phyloP scores from a whole-genome alignment of 75 land plant genomes.

The Selaginella tamariscina region DNA sequence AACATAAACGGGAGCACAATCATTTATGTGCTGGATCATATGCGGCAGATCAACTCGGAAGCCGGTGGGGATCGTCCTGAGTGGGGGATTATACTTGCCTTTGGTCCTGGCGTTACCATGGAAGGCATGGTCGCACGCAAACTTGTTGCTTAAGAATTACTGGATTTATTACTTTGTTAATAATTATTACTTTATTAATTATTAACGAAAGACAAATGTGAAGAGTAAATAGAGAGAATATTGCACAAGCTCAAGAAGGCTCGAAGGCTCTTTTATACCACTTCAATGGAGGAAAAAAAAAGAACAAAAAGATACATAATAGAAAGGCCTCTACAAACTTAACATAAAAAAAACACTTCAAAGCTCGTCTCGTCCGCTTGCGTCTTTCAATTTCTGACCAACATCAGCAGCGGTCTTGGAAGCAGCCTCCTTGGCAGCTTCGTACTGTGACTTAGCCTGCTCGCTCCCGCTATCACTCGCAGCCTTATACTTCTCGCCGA shows the following conservation, averaged over 20 bases:
- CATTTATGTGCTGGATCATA: slow-evolving; percentile 87
- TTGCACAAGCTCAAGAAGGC: too few relatives aligned
- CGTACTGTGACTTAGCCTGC: background rate
- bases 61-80: slow-evolving; percentile 26
- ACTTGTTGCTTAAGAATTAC: slow-evolving; percentile 23
- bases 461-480: background rate
- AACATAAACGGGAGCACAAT: slow-evolving; percentile 95
- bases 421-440: background rate
- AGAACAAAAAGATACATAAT: too few relatives aligned
- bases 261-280: too few relatives aligned
- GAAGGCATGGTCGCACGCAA: slow-evolving; percentile 86
- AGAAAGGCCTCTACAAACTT: too few relatives aligned
- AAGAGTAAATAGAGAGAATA: too few relatives aligned
- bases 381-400: background rate
- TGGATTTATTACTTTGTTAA: too few relatives aligned
- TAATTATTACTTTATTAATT: too few relatives aligned
- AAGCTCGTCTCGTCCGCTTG: background rate
- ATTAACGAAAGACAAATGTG: too few relatives aligned
- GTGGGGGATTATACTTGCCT: slow-evolving; percentile 96
- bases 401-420: background rate
- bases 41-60: slow-evolving; percentile 43
- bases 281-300: too few relatives aligned
- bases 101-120: slow-evolving; percentile 95
- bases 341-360: too few relatives aligned
- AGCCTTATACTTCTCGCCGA: background rate